Evolutionary conservation across 768 basidiomycete species (phyloP), one percentile per base, ranked within the genome.

Genomic region (Dioszegia crocea): DNA sequence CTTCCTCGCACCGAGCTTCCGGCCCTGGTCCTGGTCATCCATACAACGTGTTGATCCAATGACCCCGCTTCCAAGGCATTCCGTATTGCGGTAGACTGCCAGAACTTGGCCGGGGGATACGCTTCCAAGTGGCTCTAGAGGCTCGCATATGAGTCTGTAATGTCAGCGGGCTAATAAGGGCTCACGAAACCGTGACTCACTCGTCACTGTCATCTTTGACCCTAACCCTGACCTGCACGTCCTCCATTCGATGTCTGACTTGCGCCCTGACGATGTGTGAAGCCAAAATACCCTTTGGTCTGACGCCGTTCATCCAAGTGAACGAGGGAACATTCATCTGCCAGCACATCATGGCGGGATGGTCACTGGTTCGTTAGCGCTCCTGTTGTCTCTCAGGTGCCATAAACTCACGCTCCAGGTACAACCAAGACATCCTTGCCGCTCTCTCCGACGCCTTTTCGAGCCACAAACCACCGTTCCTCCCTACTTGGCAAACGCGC

Each of bases 41-140:
- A 53, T 9, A 36, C 51, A 53, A 14, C 17, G 12, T n/a, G 71
- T 73, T 27, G 60, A 52, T 3, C 31, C 61, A 48, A 96, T 91
- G 5, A 82, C 77, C 30, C 90, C 92, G 68, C 87, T 88, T 2
- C 92, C 92, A 29, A 94, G 79, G 75, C 90, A 92, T 85, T 86
- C 87, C 44, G 85, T 81, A 1, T 80, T 84, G 56, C 84, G 81
- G 76, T 85, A 96, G 1, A 94, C 63, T 0, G 83, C 85, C 5
- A 85, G 86, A 27, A 88, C 83, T 76, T 97, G 93, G 1, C 93
- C 93, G 0, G 85, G 83, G 0, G 89, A 81, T 16, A 91, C 84
- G 5, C 84, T 86, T 40, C 83, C 82, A 48, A 88, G 80, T 0
- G 86, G 84, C 33, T 81, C 75, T 38, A 82, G 80, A 63, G 88